Percentiles rank a stretch among this genome's conserved stretches.
Conservation (phyloP, 176 grass and related monocot genomes). For the Saccharum officinarum region DNA sequence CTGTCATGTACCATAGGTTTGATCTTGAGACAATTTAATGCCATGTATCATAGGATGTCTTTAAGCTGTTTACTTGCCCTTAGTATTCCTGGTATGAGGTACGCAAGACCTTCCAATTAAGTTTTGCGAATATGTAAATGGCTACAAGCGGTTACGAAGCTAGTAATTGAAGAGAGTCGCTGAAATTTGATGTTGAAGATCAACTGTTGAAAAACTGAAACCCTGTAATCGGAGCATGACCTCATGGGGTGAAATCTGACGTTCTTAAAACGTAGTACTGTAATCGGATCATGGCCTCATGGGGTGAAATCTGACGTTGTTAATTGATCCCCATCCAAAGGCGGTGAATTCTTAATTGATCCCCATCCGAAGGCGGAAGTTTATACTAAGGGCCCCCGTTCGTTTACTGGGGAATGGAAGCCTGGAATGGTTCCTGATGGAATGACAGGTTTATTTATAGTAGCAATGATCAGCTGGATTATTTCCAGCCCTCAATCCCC, state of each 20-base stretch:
- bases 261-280: background rate
- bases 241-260: too few relatives aligned
- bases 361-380: background rate
- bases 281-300: background rate
- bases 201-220: background rate
- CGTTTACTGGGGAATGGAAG: too few relatives aligned
- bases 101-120: background rate
- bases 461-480: too few relatives aligned
- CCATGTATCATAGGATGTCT: background rate
- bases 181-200: background rate
- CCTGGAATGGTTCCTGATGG: too few relatives aligned
- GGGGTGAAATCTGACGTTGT: background rate
- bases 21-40: background rate
- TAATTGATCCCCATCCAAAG: background rate
- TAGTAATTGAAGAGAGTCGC: background rate
- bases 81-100: background rate
- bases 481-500: too few relatives aligned
- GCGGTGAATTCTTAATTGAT: too few relatives aligned
- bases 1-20: background rate
- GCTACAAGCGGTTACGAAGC: background rate
- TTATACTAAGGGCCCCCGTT: too few relatives aligned
- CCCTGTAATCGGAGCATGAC: too few relatives aligned
- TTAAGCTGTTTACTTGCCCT: background rate
- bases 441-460: too few relatives aligned
- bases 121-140: background rate